Evolutionary conservation across 2,329 filamentous ascomycete genomes (phyloP), one percentile per base, ranked within the genome.

Genomic region (Alternaria arbusti): DNA sequence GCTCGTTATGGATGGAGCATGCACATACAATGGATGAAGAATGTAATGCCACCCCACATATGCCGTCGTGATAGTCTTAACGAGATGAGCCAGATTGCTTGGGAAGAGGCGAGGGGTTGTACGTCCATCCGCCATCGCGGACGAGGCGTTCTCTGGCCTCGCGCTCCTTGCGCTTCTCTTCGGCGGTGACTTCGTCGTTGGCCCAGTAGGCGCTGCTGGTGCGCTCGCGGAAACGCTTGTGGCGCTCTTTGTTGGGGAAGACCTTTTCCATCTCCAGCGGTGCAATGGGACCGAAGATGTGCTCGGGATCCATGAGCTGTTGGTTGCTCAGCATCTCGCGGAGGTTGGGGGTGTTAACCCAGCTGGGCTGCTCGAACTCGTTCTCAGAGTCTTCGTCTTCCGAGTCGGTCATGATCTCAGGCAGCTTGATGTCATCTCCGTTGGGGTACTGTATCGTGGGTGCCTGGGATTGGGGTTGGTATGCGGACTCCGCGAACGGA

Each of bases 201-300:
- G 88, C 90, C 96, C 96, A 99, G 82, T 97, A 96, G 36, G 96
- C 96, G 80, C 93, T 97, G 71, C 93, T 97, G 6, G 95, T 97
- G 59, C 96, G 88, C 55, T 92, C 90, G 17, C 96, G 89, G 85
- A 97, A 98, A 76, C 93, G 92, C 84, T 92, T 92, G 79, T 92
- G 89, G 68, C 91, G 94, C 80, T 91, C 94, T 79, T 94, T 93
- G 62, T 79, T 77, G 1, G 76, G 76, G 82, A 99, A 99, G 30
- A 97, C 94, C 77, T 98, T 94, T 74, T 99, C 96, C 90, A 99
- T 96, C 74, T 93, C 93, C 68, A 99, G 85, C 12, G 94, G 92
- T 11, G 88, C 90, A 23, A 97, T 93, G 0, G 93, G 92, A 0
- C 96, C 96, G 75, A 99, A 99, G 57, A 99, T 92, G 40, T 87